phyloP scores from a whole-genome alignment of 331 rosid species.

The Telfairia occidentalis region DNA sequence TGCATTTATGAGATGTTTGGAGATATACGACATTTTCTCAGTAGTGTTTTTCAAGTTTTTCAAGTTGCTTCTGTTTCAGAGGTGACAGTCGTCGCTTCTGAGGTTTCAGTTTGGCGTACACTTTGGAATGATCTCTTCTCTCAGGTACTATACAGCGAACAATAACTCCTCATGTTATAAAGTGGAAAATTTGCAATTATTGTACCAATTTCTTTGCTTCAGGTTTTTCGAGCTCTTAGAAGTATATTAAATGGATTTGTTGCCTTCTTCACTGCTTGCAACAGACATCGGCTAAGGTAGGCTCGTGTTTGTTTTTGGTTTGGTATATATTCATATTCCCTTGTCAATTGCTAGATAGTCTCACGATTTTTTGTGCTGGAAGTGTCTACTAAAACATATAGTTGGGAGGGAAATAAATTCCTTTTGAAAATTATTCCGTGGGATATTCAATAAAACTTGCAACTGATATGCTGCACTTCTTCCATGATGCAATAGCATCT shows the following conservation, averaged over 20 bases:
- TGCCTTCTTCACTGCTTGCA: constrained; percentile 84
- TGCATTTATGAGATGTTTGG: constrained; percentile 27
- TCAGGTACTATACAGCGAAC: constrained; percentile 39
- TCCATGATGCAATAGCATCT: constrained; percentile 46
- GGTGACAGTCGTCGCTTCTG: constrained; percentile 42
- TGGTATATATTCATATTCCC: neutral
- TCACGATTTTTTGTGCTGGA: neutral
- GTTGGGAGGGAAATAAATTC: neutral
- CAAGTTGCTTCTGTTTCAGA: constrained; percentile 61
- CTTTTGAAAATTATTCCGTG: neutral
- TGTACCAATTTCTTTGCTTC: constrained; percentile 14
- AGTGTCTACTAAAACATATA: neutral
- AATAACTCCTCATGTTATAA: constrained; percentile 6
- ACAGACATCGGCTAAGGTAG: constrained; percentile 93
- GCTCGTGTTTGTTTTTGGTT: constrained; percentile 7
- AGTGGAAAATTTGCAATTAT: neutral
- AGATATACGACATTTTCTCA: constrained; percentile 39
- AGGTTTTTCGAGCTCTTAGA: constrained; percentile 85
- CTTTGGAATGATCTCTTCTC: constrained; percentile 96
- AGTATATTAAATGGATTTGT: constrained; percentile 74
- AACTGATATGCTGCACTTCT: neutral
- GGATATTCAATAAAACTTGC: neutral
- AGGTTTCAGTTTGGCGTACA: constrained; percentile 73
- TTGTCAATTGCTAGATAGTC: neutral
- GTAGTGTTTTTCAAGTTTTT: constrained; percentile 42